phyloP scores from a whole-genome alignment of 2,329 filamentous ascomycete genomes.

The Aspergillus hortae region DNA sequence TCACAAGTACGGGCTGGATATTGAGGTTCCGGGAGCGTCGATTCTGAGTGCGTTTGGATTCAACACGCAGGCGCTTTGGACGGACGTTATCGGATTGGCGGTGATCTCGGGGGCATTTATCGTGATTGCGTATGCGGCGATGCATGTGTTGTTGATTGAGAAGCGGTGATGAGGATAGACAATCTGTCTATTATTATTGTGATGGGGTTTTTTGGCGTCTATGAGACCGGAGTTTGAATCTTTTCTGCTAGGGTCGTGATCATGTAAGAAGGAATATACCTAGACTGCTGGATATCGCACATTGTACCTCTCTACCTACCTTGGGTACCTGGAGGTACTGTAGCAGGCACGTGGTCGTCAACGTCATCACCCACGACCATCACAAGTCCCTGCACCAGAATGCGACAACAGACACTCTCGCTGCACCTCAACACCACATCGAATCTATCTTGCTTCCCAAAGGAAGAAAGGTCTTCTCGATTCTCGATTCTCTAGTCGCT shows the following conservation, averaged over 20 bases:
- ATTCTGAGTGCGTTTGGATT: constrained; percentile 96
- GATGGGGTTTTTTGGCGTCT: neutral
- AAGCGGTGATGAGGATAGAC: constrained; percentile 56
- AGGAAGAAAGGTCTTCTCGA: neutral
- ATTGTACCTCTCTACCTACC: neutral
- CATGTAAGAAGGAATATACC: too few relatives aligned
- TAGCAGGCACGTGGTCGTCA: constrained; percentile 17
- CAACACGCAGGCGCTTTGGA: constrained; percentile 80
- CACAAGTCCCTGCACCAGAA: too few relatives aligned
- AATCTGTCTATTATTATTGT: neutral
- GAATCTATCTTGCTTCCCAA: neutral
- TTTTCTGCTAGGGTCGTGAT: too few relatives aligned
- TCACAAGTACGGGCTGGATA: constrained; percentile 93
- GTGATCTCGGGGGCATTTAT: constrained; percentile 82
- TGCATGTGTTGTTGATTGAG: constrained; percentile 92
- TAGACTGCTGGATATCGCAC: neutral
- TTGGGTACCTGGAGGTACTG: neutral
- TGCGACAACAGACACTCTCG: neutral
- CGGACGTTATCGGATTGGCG: constrained; percentile 74
- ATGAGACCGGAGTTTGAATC: too few relatives aligned
- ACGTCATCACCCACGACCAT: constrained; percentile 9
- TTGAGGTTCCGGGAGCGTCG: constrained; percentile 89
- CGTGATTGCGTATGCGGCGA: constrained; percentile 80
- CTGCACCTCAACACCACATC: neutral
- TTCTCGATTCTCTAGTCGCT: neutral